Percentiles rank a stretch among this genome's conserved stretches.
These are phyloP conservation scores for Irpex sp. DNA, from an alignment of 1,284 basidiomycete genomes.

Conservation along the genomic window DNA sequence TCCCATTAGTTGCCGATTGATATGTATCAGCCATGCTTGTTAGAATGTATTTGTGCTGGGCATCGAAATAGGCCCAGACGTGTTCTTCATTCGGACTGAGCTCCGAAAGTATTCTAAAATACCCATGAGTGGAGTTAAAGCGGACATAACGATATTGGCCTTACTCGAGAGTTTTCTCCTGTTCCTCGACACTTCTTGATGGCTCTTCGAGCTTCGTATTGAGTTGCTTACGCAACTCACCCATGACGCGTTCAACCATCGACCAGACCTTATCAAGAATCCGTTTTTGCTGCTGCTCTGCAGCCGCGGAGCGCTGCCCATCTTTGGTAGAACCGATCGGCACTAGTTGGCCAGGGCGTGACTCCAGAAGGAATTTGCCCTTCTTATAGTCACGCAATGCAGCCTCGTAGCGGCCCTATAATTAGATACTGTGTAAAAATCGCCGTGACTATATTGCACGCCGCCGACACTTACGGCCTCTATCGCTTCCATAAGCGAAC, in stretches of 20 bases:
- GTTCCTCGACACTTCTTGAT: conserved; percentile 82
- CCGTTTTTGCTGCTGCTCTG: conserved; percentile 80
- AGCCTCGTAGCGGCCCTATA: conserved; percentile 87
- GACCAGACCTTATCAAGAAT: conserved; percentile 97
- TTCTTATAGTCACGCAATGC: conserved; percentile 97
- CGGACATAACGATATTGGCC: conserved; percentile 24
- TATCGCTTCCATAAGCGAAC: conserved; percentile 87
- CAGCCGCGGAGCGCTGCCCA: conserved; percentile 44
- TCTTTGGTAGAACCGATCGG: conserved; percentile 58
- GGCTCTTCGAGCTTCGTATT: conserved; percentile 78
- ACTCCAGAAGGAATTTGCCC: conserved; percentile 88
- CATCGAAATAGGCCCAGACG: conserved; percentile 92
- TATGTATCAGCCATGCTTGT: conserved; percentile 74
- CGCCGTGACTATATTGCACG: neutral
- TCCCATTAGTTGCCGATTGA: conserved; percentile 46
- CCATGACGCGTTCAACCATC: conserved; percentile 93
- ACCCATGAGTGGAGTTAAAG: neutral
- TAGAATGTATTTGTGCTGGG: conserved; percentile 86
- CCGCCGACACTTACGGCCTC: conserved; percentile 61
- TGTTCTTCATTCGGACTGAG: conserved; percentile 83
- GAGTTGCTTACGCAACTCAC: conserved; percentile 84
- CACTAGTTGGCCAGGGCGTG: conserved; percentile 80
- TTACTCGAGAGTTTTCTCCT: conserved; percentile 96
- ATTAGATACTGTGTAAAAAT: neutral
- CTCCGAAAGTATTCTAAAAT: conserved; percentile 75